Evolutionary conservation across 192 early-diverging fungal genomes (phyloP).

Genomic region (Coemansia sp.): DNA sequence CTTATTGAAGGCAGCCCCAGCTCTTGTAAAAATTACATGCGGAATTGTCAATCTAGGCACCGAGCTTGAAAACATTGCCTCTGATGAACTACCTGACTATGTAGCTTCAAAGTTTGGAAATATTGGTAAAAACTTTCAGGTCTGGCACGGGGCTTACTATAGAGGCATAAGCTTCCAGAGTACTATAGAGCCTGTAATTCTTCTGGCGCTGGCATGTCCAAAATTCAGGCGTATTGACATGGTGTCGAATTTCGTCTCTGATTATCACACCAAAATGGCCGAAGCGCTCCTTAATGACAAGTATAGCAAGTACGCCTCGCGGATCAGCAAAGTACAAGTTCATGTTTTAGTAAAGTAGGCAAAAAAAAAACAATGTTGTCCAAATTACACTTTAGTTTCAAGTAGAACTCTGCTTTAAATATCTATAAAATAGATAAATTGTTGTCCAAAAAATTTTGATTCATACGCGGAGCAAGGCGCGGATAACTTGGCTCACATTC

Average conservation of each 20-base stretch:
- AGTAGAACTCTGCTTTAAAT: background rate
- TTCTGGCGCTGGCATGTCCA: background rate
- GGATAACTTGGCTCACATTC: conserved; percentile 76
- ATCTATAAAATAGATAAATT: background rate
- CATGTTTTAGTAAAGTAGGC: no score
- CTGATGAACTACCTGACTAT: background rate
- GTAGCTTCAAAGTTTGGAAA: background rate
- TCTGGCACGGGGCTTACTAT: no score
- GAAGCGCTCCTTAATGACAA: background rate
- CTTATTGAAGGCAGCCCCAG: background rate
- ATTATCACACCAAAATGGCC: background rate
- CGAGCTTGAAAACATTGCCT: background rate
- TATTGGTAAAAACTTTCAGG: background rate
- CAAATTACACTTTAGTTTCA: background rate
- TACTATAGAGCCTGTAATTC: background rate
- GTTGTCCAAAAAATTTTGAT: no score
- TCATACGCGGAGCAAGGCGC: conserved; percentile 60
- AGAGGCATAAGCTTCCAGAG: no score
- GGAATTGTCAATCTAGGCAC: background rate
- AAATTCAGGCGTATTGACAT: background rate
- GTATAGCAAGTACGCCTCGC: background rate
- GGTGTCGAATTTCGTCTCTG: no score
- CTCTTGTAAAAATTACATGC: background rate
- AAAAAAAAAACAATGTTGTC: no score
- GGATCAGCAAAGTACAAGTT: background rate